Conservation (phyloP, 2,329 filamentous ascomycete genomes). For the Aspergillus oerlinghausenensis region DNA sequence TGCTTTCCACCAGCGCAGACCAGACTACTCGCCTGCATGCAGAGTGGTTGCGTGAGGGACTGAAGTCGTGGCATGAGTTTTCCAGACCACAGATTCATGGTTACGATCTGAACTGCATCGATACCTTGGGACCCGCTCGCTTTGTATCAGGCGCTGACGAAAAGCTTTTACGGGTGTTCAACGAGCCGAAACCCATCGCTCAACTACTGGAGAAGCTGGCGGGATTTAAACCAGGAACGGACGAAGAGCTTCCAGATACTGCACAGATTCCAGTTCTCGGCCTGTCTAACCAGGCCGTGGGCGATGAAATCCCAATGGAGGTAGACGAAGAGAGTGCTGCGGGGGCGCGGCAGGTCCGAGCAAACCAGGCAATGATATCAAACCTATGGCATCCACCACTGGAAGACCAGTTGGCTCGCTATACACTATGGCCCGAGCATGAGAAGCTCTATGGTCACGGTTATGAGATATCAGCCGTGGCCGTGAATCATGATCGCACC, state of each 20-base stretch:
- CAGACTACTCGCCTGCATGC: slow-evolving; percentile 89
- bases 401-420: slow-evolving; percentile 82
- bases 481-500: slow-evolving; percentile 67
- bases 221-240: slow-evolving; percentile 47
- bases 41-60: slow-evolving; percentile 59
- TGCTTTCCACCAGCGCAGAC: slow-evolving; percentile 84
- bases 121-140: slow-evolving; percentile 64
- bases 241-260: slow-evolving; percentile 65
- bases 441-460: slow-evolving; percentile 98
- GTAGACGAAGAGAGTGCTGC: slow-evolving; percentile 40
- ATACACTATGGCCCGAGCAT: slow-evolving; percentile 91
- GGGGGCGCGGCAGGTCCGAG: slow-evolving; percentile 14
- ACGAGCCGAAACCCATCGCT: slow-evolving; percentile 79
- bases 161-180: slow-evolving; percentile 95
- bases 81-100: slow-evolving; percentile 94
- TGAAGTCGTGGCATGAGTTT: slow-evolving; percentile 85
- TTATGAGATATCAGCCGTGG: slow-evolving; percentile 89
- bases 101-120: slow-evolving; percentile 94
- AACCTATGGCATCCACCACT: slow-evolving; percentile 70
- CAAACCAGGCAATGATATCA: slow-evolving; percentile 34
- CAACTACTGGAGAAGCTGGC: slow-evolving; percentile 66
- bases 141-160: slow-evolving; percentile 97
- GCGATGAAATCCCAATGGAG: slow-evolving; percentile 36
- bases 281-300: slow-evolving; percentile 89
- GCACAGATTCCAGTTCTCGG: slow-evolving; percentile 94